Evolutionary conservation across 2,329 filamentous ascomycete genomes (phyloP), one percentile per base, ranked within the genome.

Genomic region (Xylaria sp.): DNA sequence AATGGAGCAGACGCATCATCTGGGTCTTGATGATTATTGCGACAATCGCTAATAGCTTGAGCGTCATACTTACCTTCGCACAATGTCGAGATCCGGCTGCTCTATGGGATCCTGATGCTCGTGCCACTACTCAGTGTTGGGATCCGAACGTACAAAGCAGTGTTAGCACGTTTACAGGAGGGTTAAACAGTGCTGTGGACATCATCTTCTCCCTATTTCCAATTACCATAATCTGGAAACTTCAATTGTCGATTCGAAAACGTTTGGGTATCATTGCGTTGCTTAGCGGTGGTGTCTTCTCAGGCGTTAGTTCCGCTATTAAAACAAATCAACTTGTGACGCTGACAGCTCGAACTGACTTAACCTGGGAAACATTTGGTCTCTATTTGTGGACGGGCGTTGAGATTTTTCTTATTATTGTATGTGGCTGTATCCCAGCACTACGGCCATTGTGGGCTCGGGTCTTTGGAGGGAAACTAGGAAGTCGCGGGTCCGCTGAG

Each of bases 71-170:
- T n/a, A 58, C 49, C 5, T 66, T 55, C 15, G 41, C 48, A 1
- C 60, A 61, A 41, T 66, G 63, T 17, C 6, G 33, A 0, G 8
- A 35, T 7, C 58, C 59, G 2, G 54, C 44, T 5, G 58, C 62
- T 3, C 33, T 65, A 19, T 65, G 62, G 62, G 44, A 61, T 13
- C 55, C 62, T 3, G 27, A 9, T 3, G 1, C 29, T 1, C 29
- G 7, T 2, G n/a, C n/a, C n/a, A n/a, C n/a, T n/a, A 43, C 54
- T 1, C n/a, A 41, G 1, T 65, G 62, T 33, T 60, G 54, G 55
- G 21, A 51, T 15, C 38, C 55, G 3, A 5, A 19, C 1, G 27
- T 62, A 2, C 40, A 62, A 17, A 49, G 11, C 15, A 41, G 10
- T 15, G 44, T n/a, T 15, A 37, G 48, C 13, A 7, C 56, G 11